Evolutionary conservation across 768 basidiomycete genomes (phyloP).

Genomic region (Termitomyces sp.): DNA sequence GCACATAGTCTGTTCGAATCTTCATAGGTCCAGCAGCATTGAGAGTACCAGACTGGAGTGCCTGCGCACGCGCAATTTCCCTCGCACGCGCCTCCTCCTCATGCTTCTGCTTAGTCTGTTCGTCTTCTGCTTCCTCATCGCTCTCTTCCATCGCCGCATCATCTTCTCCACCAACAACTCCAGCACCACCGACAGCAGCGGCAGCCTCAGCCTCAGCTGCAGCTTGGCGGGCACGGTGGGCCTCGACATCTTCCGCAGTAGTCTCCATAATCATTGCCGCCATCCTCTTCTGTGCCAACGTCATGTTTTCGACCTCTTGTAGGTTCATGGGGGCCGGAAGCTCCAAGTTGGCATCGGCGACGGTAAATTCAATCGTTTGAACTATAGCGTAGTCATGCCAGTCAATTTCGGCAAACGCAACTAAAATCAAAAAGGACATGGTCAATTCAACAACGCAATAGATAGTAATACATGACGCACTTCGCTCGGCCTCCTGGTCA

Average conservation of each 20-base stretch:
- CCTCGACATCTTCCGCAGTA: constrained; percentile 82
- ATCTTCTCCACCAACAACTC: constrained; percentile 43
- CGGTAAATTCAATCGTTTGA: constrained; percentile 96
- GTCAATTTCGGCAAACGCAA: constrained; percentile 95
- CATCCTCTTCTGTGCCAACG: constrained; percentile 95
- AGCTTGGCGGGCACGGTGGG: constrained; percentile 75
- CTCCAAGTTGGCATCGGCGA: constrained; percentile 85
- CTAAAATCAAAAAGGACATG: constrained; percentile 28
- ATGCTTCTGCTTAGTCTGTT: constrained; percentile 53
- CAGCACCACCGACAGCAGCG: constrained; percentile 68
- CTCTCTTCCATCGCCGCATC: constrained; percentile 85
- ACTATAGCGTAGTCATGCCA: constrained; percentile 99
- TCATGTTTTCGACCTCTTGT: constrained; percentile 94
- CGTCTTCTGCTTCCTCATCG: constrained; percentile 72
- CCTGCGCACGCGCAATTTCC: constrained; percentile 74
- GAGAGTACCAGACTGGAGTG: constrained; percentile 73
- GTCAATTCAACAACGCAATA: constrained; percentile 1
- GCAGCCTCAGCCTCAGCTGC: constrained; percentile 85
- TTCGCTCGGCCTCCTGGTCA: constrained; percentile 88
- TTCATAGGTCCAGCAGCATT: constrained; percentile 83
- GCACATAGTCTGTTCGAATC: constrained; percentile 94
- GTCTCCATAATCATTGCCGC: constrained; percentile 98
- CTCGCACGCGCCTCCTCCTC: constrained; percentile 70
- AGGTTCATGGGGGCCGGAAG: constrained; percentile 96
- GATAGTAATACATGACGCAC: constrained; percentile 44